Evolutionary conservation across 768 basidiomycete genomes (phyloP).

Genomic region (Clitopilus passeckerianus): DNA sequence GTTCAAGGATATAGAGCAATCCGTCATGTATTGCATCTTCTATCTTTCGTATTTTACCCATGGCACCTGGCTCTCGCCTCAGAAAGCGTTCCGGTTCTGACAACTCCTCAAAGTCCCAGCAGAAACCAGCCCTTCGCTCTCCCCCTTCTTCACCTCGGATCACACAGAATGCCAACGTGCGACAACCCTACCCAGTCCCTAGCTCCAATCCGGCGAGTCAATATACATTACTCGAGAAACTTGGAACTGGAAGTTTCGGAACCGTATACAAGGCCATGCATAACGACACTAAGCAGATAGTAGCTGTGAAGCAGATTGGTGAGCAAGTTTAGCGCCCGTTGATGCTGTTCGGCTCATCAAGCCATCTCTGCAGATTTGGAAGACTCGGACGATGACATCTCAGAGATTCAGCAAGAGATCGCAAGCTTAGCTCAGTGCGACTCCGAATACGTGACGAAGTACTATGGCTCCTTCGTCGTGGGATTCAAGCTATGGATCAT

Average conservation of each 20-base stretch:
- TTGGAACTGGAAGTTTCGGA: constrained; percentile 97
- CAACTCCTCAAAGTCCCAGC: constrained; percentile 29
- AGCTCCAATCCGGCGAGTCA: constrained; percentile 83
- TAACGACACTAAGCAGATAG: constrained; percentile 89
- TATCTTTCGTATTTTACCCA: constrained; percentile 19
- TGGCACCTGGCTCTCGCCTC: constrained; percentile 44
- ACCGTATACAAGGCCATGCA: constrained; percentile 97
- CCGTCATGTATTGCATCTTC: background rate
- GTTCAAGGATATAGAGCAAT: background rate
- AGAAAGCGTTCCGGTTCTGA: constrained; percentile 36
- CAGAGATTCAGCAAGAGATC: constrained; percentile 98
- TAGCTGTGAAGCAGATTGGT: constrained; percentile 99
- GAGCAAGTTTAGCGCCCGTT: constrained; percentile 19
- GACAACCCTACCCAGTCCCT: constrained; percentile 66
- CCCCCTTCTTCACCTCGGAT: constrained; percentile 45
- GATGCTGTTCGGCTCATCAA: constrained; percentile 1
- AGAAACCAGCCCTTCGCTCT: constrained; percentile 35
- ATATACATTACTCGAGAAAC: constrained; percentile 89
- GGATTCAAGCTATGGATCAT: constrained; percentile 98
- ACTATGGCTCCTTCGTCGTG: constrained; percentile 96
- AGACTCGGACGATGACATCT: constrained; percentile 97
- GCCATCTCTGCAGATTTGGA: constrained; percentile 68
- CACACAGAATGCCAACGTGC: constrained; percentile 33
- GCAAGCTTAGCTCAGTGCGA: constrained; percentile 94
- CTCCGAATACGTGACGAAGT: constrained; percentile 93